Percentiles rank a stretch among this genome's conserved stretches.
Conservation (phyloP, 768 basidiomycete species). For the Lactifluus echinatus region DNA sequence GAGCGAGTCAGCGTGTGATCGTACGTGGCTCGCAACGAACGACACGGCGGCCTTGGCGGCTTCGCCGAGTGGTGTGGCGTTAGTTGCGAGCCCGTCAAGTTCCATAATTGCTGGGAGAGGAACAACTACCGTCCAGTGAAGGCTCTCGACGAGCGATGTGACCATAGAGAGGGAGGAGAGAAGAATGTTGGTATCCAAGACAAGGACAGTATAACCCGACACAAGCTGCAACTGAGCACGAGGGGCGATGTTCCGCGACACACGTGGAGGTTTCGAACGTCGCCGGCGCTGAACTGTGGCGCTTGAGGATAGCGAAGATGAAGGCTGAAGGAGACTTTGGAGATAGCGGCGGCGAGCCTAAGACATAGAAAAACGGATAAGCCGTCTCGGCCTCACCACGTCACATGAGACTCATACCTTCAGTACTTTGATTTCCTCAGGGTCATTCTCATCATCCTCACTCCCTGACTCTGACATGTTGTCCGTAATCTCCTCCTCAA, state of each 20-base stretch:
- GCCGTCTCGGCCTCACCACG: constrained; percentile 2
- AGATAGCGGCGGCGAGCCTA: constrained; percentile 73
- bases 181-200: constrained; percentile 93
- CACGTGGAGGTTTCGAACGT: constrained; percentile 26
- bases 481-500: constrained; percentile 39
- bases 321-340: constrained; percentile 51
- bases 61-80: constrained; percentile 55
- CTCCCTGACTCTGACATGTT: constrained; percentile 21
- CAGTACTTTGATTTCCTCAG: constrained; percentile 66
- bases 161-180: constrained; percentile 74
- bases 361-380: constrained; percentile 8
- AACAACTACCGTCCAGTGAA: constrained; percentile 80
- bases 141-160: constrained; percentile 64
- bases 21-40: constrained; percentile 70
- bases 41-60: constrained; percentile 64
- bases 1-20: constrained; percentile 63
- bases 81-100: constrained; percentile 78
- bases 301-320: constrained; percentile 23
- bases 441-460: constrained; percentile 58
- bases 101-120: constrained; percentile 96
- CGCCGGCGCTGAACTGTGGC: constrained; percentile 17
- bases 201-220: constrained; percentile 82
- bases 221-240: constrained; percentile 47
- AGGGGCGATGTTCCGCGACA: constrained; percentile 24
- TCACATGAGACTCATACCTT: constrained; percentile 43